Conservation (phyloP, 495 filamentous ascomycete species). For the Penicillium coffeae region DNA sequence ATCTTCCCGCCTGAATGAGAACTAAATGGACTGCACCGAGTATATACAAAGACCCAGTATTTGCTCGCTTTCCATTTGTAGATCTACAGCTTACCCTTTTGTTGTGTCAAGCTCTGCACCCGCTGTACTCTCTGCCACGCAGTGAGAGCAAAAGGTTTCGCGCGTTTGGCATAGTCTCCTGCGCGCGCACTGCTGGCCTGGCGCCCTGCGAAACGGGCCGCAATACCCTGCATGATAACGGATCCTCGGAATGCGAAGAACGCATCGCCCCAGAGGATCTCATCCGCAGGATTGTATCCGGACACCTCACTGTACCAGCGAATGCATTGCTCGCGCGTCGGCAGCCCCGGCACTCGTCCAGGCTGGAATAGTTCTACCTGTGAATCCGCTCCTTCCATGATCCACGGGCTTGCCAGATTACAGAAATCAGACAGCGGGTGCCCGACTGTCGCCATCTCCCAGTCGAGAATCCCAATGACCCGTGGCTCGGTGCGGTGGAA, state of each 20-base stretch:
- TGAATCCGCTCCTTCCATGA: conserved; percentile 42
- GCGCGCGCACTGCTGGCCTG: conserved; percentile 90
- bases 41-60: too few relatives aligned
- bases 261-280: conserved; percentile 59
- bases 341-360: conserved; percentile 67
- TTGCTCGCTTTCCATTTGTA: neutral
- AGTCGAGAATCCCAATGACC: conserved; percentile 92
- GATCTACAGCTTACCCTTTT: conserved; percentile 49
- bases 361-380: conserved; percentile 52
- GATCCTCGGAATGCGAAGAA: conserved; percentile 64
- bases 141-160: conserved; percentile 62
- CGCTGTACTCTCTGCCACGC: conserved; percentile 66
- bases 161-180: conserved; percentile 60
- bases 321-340: conserved; percentile 62
- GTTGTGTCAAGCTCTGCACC: conserved; percentile 30
- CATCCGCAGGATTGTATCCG: conserved; percentile 59
- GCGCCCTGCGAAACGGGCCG: conserved; percentile 73
- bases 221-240: conserved; percentile 92
- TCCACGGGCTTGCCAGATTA: conserved; percentile 72
- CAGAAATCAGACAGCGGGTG: conserved; percentile 87
- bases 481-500: conserved; percentile 84
- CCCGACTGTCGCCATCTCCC: conserved; percentile 96
- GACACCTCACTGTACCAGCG: conserved; percentile 72
- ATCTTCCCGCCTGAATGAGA: too few relatives aligned
- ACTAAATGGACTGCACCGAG: neutral